phyloP scores from a whole-genome alignment of 345 rosid genomes.

The Eucalyptus grandis region DNA sequence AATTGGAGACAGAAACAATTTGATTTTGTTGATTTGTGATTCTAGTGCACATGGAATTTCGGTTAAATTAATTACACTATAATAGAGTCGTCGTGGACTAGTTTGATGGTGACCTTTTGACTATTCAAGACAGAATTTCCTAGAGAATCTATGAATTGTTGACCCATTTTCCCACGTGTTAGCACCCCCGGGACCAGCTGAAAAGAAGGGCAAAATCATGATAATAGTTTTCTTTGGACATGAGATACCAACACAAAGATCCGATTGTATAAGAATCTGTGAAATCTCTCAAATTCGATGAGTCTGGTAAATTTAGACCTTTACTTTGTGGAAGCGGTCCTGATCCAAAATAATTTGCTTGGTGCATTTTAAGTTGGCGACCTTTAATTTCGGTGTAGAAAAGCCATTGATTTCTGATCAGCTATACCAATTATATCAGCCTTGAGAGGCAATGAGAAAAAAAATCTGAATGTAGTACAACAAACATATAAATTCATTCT shows the following conservation, averaged over 20 bases:
- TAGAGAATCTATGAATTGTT: not conserved
- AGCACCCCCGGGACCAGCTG: not conserved
- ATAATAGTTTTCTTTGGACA: not conserved
- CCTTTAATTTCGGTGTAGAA: not conserved
- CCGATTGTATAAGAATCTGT: not conserved
- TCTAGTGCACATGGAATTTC: not conserved
- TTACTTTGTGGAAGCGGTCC: not conserved
- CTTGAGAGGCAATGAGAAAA: not conserved
- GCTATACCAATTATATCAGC: not conserved
- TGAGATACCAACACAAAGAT: not conserved
- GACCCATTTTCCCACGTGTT: not conserved
- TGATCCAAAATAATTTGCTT: not conserved
- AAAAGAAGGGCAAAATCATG: not conserved
- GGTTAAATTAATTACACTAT: not conserved
- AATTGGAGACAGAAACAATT: not conserved
- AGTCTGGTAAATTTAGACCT: not conserved
- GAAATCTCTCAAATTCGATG: not conserved
- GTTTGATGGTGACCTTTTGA: not conserved
- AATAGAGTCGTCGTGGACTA: not conserved
- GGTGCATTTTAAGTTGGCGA: not conserved
- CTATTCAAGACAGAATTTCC: not conserved
- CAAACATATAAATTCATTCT: not conserved
- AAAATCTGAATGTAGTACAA: not conserved
- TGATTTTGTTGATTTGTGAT: not conserved
- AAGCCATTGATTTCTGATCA: not conserved